Conservation (phyloP, 176 grass and related monocot species). For the Aegilops sharonensis region DNA sequence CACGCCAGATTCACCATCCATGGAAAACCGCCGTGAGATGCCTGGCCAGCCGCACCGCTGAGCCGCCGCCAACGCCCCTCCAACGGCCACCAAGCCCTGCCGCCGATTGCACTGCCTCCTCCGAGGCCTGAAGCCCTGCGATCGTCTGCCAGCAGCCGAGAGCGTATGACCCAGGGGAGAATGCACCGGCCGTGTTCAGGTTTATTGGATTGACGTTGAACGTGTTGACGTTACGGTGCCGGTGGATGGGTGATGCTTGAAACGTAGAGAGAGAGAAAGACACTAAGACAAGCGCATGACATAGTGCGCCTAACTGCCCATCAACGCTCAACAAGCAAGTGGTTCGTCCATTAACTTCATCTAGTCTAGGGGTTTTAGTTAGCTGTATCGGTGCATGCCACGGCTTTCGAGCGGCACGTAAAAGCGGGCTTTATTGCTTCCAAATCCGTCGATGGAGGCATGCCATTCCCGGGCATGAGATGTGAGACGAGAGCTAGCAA, state of each 20-base stretch:
- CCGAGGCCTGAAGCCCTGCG: too few relatives aligned
- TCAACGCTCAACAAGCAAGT: slow-evolving; percentile 20
- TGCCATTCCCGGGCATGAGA: background rate
- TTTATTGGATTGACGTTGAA: background rate
- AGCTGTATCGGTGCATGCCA: background rate
- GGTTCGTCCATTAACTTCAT: background rate
- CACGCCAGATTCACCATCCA: too few relatives aligned
- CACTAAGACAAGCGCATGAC: slow-evolving; percentile 17
- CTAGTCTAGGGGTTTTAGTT: background rate
- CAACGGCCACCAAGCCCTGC: too few relatives aligned
- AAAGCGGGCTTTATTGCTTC: slow-evolving; percentile 41
- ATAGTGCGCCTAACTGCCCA: slow-evolving; percentile 32
- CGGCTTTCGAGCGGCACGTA: background rate
- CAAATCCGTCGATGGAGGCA: background rate
- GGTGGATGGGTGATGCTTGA: background rate
- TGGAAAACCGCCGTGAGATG: too few relatives aligned
- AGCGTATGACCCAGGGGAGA: too few relatives aligned
- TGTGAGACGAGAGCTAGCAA: background rate
- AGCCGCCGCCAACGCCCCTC: too few relatives aligned
- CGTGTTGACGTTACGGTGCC: background rate
- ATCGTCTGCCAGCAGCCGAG: too few relatives aligned
- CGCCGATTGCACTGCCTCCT: too few relatives aligned
- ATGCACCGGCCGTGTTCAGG: background rate
- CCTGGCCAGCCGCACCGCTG: too few relatives aligned
- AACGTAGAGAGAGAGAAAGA: background rate